Percentiles rank a stretch among this genome's conserved stretches.
Evolutionary conservation across 169 alveolate genomes (phyloP).

Genomic region (Plasmodium fragile): DNA sequence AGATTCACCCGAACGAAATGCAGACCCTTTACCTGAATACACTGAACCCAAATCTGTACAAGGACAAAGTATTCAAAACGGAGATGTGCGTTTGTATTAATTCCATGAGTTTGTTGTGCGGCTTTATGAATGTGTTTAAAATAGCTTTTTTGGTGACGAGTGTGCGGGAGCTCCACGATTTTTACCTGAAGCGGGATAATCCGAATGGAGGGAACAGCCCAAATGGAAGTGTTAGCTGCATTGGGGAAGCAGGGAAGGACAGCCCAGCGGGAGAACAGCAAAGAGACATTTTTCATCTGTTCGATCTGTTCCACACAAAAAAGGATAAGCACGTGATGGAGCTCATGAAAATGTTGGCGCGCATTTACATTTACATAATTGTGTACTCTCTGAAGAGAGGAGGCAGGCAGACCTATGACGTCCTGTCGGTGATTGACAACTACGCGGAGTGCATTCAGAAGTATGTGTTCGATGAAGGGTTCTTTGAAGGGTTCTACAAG

Average conservation of each 20-base stretch:
- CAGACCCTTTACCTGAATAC: conserved; percentile 57
- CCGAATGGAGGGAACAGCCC: neutral
- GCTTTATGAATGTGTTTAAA: conserved; percentile 38
- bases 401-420: neutral
- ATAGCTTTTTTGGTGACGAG: conserved; percentile 40
- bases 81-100: conserved; percentile 72
- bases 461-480: conserved; percentile 38
- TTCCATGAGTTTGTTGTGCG: conserved; percentile 55
- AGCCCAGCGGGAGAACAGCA: neutral
- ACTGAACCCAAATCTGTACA: conserved; percentile 29
- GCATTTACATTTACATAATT: conserved; percentile 36
- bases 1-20: conserved; percentile 83
- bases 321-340: conserved; percentile 31
- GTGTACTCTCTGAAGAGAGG: conserved; percentile 34
- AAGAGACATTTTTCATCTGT: conserved; percentile 17
- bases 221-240: neutral
- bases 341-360: conserved; percentile 15
- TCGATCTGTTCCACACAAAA: conserved; percentile 25
- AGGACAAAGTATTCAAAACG: conserved; percentile 70
- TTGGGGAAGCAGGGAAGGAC: neutral
- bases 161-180: conserved; percentile 31
- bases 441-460: conserved; percentile 72
- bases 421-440: conserved; percentile 36
- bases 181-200: conserved; percentile 4
- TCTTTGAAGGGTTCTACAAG: conserved; percentile 24